These are phyloP conservation scores for Fusarium sp. DNA, from an alignment of 2,329 filamentous ascomycete species.

Conservation along the genomic window DNA sequence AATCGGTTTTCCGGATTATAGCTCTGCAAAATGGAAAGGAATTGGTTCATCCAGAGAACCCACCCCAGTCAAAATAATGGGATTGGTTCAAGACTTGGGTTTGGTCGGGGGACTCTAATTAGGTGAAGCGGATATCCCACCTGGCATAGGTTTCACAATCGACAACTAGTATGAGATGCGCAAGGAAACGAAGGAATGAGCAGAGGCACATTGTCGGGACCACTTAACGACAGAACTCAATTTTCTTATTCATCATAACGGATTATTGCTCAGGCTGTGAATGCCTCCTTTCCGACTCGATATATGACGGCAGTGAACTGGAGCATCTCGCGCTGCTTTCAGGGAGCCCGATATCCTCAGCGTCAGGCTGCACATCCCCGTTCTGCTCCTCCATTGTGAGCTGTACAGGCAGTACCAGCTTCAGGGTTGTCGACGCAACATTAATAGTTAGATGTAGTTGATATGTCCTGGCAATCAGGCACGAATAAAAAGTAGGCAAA, in stretches of 20 bases:
- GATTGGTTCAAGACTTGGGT: neutral
- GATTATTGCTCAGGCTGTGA: neutral
- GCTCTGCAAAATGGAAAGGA: neutral
- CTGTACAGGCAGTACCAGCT: neutral
- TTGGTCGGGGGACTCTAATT: neutral
- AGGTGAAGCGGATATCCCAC: too few relatives aligned
- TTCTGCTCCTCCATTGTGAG: neutral
- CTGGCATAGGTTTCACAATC: neutral
- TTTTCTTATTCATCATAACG: neutral
- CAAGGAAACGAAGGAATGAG: too few relatives aligned
- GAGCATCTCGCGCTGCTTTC: neutral
- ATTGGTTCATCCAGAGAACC: neutral
- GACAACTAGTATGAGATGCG: neutral
- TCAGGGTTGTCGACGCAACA: neutral
- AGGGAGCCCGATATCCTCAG: neutral
- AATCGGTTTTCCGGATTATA: neutral
- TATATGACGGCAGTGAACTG: conserved; percentile 5
- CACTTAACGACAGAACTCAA: neutral
- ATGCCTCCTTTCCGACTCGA: conserved; percentile 5
- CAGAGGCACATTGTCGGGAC: too few relatives aligned
- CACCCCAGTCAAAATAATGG: neutral
- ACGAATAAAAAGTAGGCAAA: conserved; percentile 14
- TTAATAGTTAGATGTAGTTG: neutral
- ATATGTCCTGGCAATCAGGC: conserved; percentile 7
- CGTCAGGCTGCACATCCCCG: neutral